phyloP scores from a whole-genome alignment of 1,139 yeast species.

The Candida sanyaensis region DNA sequence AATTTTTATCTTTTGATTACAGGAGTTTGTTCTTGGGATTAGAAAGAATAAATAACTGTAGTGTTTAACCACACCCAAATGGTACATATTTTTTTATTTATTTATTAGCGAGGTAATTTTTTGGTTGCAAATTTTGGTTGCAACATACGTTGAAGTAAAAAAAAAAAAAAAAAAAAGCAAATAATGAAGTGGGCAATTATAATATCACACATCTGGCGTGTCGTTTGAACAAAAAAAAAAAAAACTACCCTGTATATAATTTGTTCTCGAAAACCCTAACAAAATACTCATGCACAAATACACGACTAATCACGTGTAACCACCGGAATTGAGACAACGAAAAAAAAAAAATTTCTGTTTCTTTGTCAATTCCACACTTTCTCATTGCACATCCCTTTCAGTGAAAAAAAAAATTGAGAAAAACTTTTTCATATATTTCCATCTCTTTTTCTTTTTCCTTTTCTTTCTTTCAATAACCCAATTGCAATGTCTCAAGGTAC shows the following conservation, averaged over 20 bases:
- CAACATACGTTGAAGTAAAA: too few relatives aligned
- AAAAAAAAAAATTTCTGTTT: slow-evolving; percentile 1
- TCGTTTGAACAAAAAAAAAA: too few relatives aligned
- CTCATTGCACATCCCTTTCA: background rate
- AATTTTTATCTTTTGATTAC: too few relatives aligned
- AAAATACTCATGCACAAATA: background rate
- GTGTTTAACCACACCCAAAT: too few relatives aligned
- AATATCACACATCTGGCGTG: too few relatives aligned
- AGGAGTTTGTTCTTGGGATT: too few relatives aligned
- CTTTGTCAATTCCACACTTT: background rate
- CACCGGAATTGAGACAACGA: background rate
- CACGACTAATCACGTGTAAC: background rate
- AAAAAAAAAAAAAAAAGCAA: too few relatives aligned
- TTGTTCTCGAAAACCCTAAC: background rate
- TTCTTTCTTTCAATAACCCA: background rate
- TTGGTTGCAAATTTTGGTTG: background rate
- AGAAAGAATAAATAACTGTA: too few relatives aligned
- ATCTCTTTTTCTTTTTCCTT: background rate
- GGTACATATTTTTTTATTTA: background rate
- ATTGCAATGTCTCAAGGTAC: slow-evolving; percentile 55
- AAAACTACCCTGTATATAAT: too few relatives aligned
- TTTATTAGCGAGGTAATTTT: background rate
- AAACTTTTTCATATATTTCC: background rate
- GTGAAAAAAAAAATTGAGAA: background rate
- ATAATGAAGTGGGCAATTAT: too few relatives aligned